Evolutionary conservation across 2,329 filamentous ascomycete genomes (phyloP), one percentile per base, ranked within the genome.

Genomic region (Tolypocladium album): DNA sequence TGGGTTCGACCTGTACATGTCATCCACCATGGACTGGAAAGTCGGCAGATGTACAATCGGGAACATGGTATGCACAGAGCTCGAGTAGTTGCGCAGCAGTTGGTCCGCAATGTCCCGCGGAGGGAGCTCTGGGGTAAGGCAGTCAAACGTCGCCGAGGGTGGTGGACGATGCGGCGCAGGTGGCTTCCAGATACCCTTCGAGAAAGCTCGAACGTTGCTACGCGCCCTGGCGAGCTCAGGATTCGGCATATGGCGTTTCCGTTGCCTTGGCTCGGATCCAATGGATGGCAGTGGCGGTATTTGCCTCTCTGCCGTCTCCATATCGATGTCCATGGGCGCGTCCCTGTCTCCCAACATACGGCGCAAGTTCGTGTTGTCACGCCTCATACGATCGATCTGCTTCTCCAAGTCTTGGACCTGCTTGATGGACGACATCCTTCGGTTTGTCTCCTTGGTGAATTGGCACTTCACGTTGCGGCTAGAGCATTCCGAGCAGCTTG

Each of bases 351-450:
- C 75, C 52, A 90, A 75, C 68, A 87, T 83, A 38, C 87, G 85
- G 58, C 85, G 85, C 45, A 96, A 77, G 62, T 86, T 87, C 60
- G 79, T 82, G 68, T 96, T 92, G 72, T 96, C 89, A 61, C 90
- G 86, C 70, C 87, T 89, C 47, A 94, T 82, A 58, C 88, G 83
- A 55, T 88, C 84, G 68, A 97, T 84, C 74, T 97, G 92, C 74
- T 91, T 94, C 75, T 97, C 93, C 34, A 99, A 80, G 72, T 99
- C 94, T 75, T 97, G 94, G 15, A 97, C 90, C 78, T 97, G 94
- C 83, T 97, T 99, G 76, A 97, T 97, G 1, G 93, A 97, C 22
- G 94, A 97, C 94, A 99, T 99, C 63, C 94, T 86, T 61, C 94
- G 84, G 72, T 99, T 99, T 15, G 94, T 99, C 75, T 99, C 94